phyloP scores from a whole-genome alignment of 768 basidiomycete species.

The Trametes sanguinea region DNA sequence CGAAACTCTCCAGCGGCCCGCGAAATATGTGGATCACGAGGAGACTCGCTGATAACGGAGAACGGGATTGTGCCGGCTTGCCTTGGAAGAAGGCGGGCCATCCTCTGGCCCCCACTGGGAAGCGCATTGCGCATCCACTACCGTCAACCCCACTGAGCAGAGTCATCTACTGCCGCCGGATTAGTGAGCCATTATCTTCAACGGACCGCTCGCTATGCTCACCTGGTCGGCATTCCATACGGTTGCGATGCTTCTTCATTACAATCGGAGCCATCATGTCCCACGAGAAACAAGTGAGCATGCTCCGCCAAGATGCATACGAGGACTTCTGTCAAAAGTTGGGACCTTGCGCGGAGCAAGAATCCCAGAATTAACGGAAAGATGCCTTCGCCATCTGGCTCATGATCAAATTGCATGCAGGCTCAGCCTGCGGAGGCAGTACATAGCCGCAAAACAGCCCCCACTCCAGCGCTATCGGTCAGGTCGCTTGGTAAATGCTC shows the following conservation, averaged over 20 bases:
- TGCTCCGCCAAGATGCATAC: slow-evolving; percentile 1
- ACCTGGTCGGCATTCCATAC: slow-evolving; percentile 18
- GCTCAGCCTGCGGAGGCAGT: too few species aligned
- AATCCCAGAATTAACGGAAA: neutral
- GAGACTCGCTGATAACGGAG: slow-evolving; percentile 11
- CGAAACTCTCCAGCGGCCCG: slow-evolving; percentile 1
- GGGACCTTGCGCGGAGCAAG: slow-evolving; percentile 5
- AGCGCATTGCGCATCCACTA: neutral
- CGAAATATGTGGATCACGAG: slow-evolving; percentile 1
- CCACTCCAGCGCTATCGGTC: too few species aligned
- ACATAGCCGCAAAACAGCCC: too few species aligned
- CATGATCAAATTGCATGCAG: neutral
- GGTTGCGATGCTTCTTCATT: slow-evolving; percentile 13
- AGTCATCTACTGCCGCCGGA: slow-evolving; percentile 8
- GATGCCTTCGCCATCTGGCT: neutral
- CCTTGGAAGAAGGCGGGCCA: neutral
- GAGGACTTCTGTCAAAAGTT: neutral
- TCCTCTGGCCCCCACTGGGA: neutral
- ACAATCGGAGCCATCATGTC: slow-evolving; percentile 8
- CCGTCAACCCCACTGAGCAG: neutral
- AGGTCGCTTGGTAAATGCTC: too few species aligned
- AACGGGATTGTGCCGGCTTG: neutral
- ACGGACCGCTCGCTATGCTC: slow-evolving; percentile 12
- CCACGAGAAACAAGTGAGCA: slow-evolving; percentile 5
- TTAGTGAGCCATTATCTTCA: slow-evolving; percentile 6